A percentile compares a stretch with the other conserved stretches of the same genome.
Conservation (phyloP, 371 early-diverging fungal species). For the Apophysomyces variabilis region DNA sequence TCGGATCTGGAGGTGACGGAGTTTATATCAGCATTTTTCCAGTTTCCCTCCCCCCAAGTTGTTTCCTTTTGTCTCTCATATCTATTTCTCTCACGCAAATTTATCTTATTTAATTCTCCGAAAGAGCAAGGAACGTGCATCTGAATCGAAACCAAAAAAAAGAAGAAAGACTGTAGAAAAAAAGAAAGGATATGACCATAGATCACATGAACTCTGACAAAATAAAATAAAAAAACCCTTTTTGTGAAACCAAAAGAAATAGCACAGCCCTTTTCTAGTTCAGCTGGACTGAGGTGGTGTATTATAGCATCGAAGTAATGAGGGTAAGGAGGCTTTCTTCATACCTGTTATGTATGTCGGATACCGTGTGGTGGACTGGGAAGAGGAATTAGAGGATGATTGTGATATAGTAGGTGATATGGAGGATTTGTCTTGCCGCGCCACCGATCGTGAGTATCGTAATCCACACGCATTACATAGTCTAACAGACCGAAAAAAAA, state of each 20-base stretch:
- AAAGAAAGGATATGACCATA: background rate
- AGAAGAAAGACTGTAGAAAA: background rate
- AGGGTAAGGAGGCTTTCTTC: background rate
- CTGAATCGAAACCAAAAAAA: background rate
- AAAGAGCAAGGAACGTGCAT: background rate
- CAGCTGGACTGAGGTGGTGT: background rate
- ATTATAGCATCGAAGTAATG: background rate
- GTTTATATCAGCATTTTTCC: background rate
- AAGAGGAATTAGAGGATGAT: background rate
- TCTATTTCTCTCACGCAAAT: background rate
- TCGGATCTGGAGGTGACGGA: too few relatives aligned
- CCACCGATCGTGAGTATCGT: slow-evolving; percentile 48
- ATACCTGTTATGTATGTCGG: background rate
- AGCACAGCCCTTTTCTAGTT: background rate
- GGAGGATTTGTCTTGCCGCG: slow-evolving; percentile 60
- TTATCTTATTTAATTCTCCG: slow-evolving; percentile 1
- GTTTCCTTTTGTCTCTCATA: background rate
- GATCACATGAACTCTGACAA: too few relatives aligned
- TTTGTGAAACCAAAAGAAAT: background rate
- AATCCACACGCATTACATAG: slow-evolving; percentile 56
- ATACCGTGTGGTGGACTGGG: background rate
- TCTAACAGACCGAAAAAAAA: slow-evolving; percentile 22
- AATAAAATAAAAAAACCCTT: background rate
- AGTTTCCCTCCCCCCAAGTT: background rate
- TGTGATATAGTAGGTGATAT: slow-evolving; percentile 33